Evolutionary conservation across 495 filamentous ascomycete genomes (phyloP).

Genomic region (Penicillium samsonianum): DNA sequence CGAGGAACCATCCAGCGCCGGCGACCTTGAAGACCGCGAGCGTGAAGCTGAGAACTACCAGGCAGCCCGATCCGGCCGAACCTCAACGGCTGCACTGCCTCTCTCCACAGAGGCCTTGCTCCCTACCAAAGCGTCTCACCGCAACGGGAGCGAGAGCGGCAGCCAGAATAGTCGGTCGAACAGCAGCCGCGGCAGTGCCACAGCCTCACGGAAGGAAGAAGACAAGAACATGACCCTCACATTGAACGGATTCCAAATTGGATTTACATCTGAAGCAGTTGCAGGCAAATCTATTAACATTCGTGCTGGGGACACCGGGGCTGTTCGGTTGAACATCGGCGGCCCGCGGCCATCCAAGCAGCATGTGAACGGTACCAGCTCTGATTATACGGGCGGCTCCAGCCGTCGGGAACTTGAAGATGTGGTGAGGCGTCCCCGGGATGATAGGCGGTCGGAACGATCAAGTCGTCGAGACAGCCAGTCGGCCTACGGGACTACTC

Average conservation of each 20-base stretch:
- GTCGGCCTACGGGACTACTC: constrained; percentile 37
- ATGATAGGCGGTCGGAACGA: constrained; percentile 43
- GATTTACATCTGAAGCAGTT: constrained; percentile 40
- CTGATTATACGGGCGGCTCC: constrained; percentile 36
- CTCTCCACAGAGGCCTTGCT: constrained; percentile 40
- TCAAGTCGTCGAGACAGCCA: constrained; percentile 41
- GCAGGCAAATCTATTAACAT: constrained; percentile 45
- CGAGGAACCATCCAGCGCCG: constrained; percentile 21
- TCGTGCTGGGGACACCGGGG: constrained; percentile 42
- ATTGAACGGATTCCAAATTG: constrained; percentile 48
- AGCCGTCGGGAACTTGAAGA: constrained; percentile 37
- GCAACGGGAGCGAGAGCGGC: constrained; percentile 43
- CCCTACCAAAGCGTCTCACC: constrained; percentile 32
- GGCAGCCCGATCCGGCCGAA: constrained; percentile 33
- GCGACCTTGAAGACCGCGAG: constrained; percentile 29
- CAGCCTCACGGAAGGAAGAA: constrained; percentile 36
- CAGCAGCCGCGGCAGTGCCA: constrained; percentile 47
- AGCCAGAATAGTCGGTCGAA: constrained; percentile 50
- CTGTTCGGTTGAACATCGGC: constrained; percentile 42
- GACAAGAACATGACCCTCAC: constrained; percentile 46
- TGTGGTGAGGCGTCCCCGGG: constrained; percentile 28
- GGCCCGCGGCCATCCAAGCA: constrained; percentile 37
- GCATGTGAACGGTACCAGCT: constrained; percentile 33
- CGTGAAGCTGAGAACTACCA: constrained; percentile 45
- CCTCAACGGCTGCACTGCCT: constrained; percentile 26